Evolutionary conservation across 306 rosid genomes (phyloP), one percentile per base, ranked within the genome.

Genomic region (Cucurbita argyrosperma): DNA sequence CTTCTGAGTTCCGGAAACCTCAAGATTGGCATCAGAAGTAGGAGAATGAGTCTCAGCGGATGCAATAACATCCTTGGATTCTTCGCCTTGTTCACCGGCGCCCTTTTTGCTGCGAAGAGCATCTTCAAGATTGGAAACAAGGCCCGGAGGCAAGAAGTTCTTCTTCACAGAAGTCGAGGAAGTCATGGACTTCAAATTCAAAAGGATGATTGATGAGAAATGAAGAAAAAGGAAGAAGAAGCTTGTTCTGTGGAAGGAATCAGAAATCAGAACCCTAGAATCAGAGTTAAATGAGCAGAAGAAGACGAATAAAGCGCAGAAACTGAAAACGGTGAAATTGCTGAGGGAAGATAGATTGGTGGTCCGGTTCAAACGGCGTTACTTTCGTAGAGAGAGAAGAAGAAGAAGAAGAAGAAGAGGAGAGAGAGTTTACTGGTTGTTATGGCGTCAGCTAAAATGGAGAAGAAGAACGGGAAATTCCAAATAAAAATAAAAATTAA

Each of bases 341-440:
- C 35, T 52, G 52, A 58, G 42, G 78, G 72, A 35, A 18, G 78
- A 76, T 69, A 77, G 79, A 76, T 72, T 64, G 81, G 88, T 59
- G 82, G 89, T 88, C 84, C 97, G 95, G 76, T 85, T 88, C 97
- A 66, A 79, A 85, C 90, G 99, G 86, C 86, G 90, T 90, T 83
- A 86, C 84, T 84, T 84, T 67, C 73, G 71, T 60, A 37, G 38
- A 30, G 39, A 30, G 10, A 50, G 37, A 43, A 46, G 73, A 68
- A 74, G 78, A 49, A 46, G 73, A 68, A 74, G 78, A 49, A 57
- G 46, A 73, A 62, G 76, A 76, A 49, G 69, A 26, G 23, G 77
- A 52, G 75, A 74, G 63, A 40, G 47, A 57, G 65, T 37, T 74
- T 8, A 9, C 56, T 9, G 58, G 19, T 59, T 45, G 53, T 40